Percentiles rank a stretch among this genome's conserved stretches.
Evolutionary conservation across 2,329 filamentous ascomycete species (phyloP).

Genomic region (Aureobasidium musti): DNA sequence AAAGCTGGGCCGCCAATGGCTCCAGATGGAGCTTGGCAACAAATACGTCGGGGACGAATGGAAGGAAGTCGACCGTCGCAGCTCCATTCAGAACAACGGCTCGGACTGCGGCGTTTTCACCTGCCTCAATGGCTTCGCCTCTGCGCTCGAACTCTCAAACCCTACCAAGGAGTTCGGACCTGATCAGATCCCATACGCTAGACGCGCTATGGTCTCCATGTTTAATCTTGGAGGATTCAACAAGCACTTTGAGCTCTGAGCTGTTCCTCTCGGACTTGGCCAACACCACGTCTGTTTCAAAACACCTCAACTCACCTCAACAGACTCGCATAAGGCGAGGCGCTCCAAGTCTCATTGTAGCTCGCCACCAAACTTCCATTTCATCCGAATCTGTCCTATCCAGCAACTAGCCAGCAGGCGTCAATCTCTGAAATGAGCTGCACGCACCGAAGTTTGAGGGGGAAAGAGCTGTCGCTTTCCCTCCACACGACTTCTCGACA

Average conservation of each 20-base stretch:
- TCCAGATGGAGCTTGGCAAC: slow-evolving; percentile 60
- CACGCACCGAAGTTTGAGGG: too few species aligned
- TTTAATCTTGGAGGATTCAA: slow-evolving; percentile 67
- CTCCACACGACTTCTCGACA: background rate
- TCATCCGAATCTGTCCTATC: background rate
- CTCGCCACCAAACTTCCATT: too few species aligned
- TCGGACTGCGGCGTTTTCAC: slow-evolving; percentile 78
- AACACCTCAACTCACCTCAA: too few species aligned
- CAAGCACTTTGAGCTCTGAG: slow-evolving; percentile 53
- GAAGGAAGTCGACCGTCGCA: slow-evolving; percentile 52
- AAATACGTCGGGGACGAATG: slow-evolving; percentile 62
- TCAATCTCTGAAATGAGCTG: too few species aligned
- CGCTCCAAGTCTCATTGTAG: too few species aligned
- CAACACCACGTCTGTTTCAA: too few species aligned
- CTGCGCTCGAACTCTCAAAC: slow-evolving; percentile 45
- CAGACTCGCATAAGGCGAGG: too few species aligned
- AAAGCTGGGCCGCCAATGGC: slow-evolving; percentile 52
- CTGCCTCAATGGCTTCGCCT: slow-evolving; percentile 69
- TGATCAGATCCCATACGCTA: slow-evolving; percentile 55
- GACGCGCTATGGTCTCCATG: slow-evolving; percentile 62
- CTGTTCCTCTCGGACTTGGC: background rate
- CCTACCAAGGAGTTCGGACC: slow-evolving; percentile 50
- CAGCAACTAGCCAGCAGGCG: too few species aligned
- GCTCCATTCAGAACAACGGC: slow-evolving; percentile 63
- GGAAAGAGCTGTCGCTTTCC: background rate